These are phyloP conservation scores for Suhomyces terraborum DNA, from an alignment of 1,139 yeast species.

Conservation along the genomic window DNA sequence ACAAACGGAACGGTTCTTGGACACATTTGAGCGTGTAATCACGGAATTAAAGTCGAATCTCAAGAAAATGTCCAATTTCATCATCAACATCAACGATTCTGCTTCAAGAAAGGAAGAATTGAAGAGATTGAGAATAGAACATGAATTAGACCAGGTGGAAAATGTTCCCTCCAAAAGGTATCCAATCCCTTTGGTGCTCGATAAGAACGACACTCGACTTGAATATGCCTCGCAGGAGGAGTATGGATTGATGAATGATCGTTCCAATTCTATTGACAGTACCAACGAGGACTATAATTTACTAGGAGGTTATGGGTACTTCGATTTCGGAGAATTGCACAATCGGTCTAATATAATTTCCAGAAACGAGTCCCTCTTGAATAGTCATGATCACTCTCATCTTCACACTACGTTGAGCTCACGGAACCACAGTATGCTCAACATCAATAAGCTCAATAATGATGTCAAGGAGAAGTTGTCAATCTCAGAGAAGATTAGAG, in stretches of 20 bases:
- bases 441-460: constrained; percentile 22
- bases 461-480: constrained; percentile 34
- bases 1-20: constrained; percentile 68
- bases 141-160: constrained; percentile 37
- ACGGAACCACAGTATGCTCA: constrained; percentile 35
- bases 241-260: constrained; percentile 4
- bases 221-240: constrained; percentile 25
- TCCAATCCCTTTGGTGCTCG: constrained; percentile 40
- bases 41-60: constrained; percentile 54
- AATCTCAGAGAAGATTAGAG: constrained; percentile 41
- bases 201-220: constrained; percentile 15
- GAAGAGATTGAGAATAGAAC: constrained; percentile 37
- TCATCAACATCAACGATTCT: constrained; percentile 38
- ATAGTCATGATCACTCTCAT: constrained; percentile 26
- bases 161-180: constrained; percentile 36
- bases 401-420: constrained; percentile 25
- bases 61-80: constrained; percentile 39
- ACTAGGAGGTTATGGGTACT: constrained; percentile 74
- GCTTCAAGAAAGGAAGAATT: constrained; percentile 37
- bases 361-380: constrained; percentile 33
- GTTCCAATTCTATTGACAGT: constrained; percentile 15
- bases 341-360: constrained; percentile 34
- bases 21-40: constrained; percentile 62
- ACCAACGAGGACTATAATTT: constrained; percentile 33
- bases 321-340: constrained; percentile 64